Evolutionary conservation across 192 early-diverging fungal species (phyloP).

Genomic region (Entomortierella lignicola): DNA sequence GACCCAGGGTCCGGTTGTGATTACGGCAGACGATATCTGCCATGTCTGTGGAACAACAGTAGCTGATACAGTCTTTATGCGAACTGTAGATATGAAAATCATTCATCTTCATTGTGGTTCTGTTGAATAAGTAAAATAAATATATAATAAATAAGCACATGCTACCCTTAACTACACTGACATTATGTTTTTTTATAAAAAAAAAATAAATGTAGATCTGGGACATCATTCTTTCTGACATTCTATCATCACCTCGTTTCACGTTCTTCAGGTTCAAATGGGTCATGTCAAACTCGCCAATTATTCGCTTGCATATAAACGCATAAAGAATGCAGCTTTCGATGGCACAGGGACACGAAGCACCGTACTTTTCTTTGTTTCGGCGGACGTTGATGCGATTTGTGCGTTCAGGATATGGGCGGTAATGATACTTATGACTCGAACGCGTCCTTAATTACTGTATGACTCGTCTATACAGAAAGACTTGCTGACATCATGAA

Average conservation of each 20-base stretch:
- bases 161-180: background rate
- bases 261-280: slow-evolving; percentile 8
- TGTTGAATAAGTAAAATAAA: no score
- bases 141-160: background rate
- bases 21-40: slow-evolving; percentile 54
- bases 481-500: no score
- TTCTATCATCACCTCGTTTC: background rate
- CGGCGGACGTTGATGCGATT: slow-evolving; percentile 82
- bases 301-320: slow-evolving; percentile 49
- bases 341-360: slow-evolving; percentile 22
- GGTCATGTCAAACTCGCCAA: slow-evolving; percentile 54
- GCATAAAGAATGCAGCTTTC: slow-evolving; percentile 53
- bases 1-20: slow-evolving; percentile 52
- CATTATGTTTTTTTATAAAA: no score
- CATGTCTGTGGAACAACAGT: slow-evolving; percentile 54
- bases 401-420: slow-evolving; percentile 85
- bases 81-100: slow-evolving; percentile 46
- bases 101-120: slow-evolving; percentile 58
- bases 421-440: slow-evolving; percentile 46
- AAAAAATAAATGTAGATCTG: background rate
- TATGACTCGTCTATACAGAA: no score
- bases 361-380: slow-evolving; percentile 67
- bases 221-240: background rate
- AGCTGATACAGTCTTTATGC: slow-evolving; percentile 54
- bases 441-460: no score